Evolutionary conservation across 2,329 filamentous ascomycete genomes (phyloP), one percentile per base, ranked within the genome.

Genomic region (Colletotrichum zoysiae): DNA sequence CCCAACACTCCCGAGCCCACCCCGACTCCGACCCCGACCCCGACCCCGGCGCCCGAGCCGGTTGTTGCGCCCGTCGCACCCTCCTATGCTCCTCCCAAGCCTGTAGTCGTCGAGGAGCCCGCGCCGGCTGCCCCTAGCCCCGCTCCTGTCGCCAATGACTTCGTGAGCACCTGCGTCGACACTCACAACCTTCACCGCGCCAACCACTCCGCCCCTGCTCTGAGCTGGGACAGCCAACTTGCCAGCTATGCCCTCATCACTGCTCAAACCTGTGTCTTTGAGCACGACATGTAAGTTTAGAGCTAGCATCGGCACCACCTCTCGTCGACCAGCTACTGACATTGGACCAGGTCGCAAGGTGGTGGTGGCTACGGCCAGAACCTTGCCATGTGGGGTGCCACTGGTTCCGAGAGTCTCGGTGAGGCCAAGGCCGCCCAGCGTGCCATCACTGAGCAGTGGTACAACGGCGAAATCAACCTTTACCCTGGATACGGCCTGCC

Each of bases 131-230:
- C 73, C 56, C 72, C 67, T 42, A 53, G 59, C 35, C n/a, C 35
- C 40, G 50, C 50, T 35, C 65, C 71, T 48, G 65, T 30, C 14
- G 65, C 70, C 14, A 69, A 68, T 53, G 75, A 81, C 65, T 82
- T 85, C 70, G 46, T 77, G 69, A 79, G 79, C 67, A 79, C 82
- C 18, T 86, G 87, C 61, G 77, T 95, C 61, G 85, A 91, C 77
- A 89, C 93, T 80, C 96, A 98, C 91, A 98, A 98, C 84, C 78
- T 92, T 65, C 93, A 96, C 84, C 95, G 96, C 74, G 81, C 86
- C 78, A 97, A 96, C 85, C 94, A 98, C 87, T 92, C 91, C 23
- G 90, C 90, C 46, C 78, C 82, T 30, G 87, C 84, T 56, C 79
- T 98, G 57, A 79, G 78, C 62, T 98, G 93, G 92, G 87, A 91